Base-by-base conservation (phyloP, 805 yeast species). In the Candida lessepsii region DNA sequence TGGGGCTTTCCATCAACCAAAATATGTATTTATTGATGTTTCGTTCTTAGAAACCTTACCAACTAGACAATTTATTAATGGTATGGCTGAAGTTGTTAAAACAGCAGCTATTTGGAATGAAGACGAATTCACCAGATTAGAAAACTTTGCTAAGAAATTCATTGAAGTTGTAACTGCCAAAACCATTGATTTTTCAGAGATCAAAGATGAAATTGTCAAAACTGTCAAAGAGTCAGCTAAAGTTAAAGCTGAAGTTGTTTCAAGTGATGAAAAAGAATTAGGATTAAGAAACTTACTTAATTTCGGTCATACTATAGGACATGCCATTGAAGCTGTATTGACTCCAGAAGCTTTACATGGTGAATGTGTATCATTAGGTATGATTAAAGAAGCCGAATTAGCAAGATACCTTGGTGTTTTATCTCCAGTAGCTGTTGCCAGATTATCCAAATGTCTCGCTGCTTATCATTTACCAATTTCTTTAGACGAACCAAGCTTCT, bases 101-200 rank as follows among this genome's bases (percentile, higher is more conserved):
- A 93, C 99, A 11, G 98, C 98, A 15, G 96, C 97, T 18, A 90
- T 93, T 56, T 93, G 98, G 98, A 83, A 90, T 59, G 96, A 86
- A 48, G 71, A 56, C 0, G 99, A 93, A 58, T 93, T 93, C 60
- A 69, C 82, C 29, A 74, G 98, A 49, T 75, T 93, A 44, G 99
- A 93, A 63, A 63, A 71, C 23, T 80, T 88, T 57, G 81, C 96
- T 20, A 74, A 76, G 29, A 60, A 63, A 9, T 90, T 93, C 57
- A 71, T 87, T 44, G 68, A 77, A 21, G 81, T 91, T 37, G 86
- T 86, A 8, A 54, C 61, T 9, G 43, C 65, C 4, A 40, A 49
- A 28, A 41, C 55, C 30, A 54, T 64, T 19, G 84, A 91, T 52
- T 72, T 93, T 29, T 57, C 78, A 4, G 64, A 80, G 23, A 84